phyloP scores from a whole-genome alignment of 2,329 filamentous ascomycete genomes.

The Gnomoniopsis sp. region DNA sequence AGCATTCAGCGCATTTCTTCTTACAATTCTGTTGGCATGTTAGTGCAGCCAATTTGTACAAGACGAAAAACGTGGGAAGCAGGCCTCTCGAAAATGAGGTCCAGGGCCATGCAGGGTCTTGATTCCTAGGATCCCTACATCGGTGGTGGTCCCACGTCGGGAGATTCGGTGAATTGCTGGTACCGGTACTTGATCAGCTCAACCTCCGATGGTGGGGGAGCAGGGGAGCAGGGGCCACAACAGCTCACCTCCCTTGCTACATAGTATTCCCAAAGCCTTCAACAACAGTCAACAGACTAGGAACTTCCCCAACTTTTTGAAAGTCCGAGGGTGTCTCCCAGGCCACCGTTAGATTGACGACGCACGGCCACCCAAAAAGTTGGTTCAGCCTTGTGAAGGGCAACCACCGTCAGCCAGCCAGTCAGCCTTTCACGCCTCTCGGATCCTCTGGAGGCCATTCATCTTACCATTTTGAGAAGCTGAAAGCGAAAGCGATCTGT shows the following conservation, averaged over 20 bases:
- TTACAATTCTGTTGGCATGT: not conserved
- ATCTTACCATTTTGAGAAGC: not conserved
- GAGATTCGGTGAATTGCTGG: slow-evolving; percentile 1
- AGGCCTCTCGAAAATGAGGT: no score
- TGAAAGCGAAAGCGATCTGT: not conserved
- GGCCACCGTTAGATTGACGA: no score
- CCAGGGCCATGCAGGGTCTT: no score
- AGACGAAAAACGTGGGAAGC: not conserved
- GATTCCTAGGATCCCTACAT: no score
- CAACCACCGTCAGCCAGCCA: not conserved
- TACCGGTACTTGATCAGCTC: slow-evolving; percentile 5
- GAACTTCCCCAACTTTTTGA: slow-evolving; percentile 29
- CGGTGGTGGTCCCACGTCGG: no score
- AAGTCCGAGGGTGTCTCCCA: no score
- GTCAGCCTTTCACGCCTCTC: no score
- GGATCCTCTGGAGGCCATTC: no score
- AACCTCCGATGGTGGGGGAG: not conserved
- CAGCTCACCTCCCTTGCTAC: slow-evolving; percentile 3
- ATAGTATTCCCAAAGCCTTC: slow-evolving; percentile 9
- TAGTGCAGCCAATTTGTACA: not conserved
- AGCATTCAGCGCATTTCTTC: no score
- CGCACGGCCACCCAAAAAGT: no score
- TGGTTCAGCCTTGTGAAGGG: not conserved
- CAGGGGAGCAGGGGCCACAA: not conserved
- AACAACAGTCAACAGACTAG: slow-evolving; percentile 20